Evolutionary conservation across 352 stramenopile genomes (phyloP), one percentile per base, ranked within the genome.

Genomic region (Pythium rhizo-oryzae): DNA sequence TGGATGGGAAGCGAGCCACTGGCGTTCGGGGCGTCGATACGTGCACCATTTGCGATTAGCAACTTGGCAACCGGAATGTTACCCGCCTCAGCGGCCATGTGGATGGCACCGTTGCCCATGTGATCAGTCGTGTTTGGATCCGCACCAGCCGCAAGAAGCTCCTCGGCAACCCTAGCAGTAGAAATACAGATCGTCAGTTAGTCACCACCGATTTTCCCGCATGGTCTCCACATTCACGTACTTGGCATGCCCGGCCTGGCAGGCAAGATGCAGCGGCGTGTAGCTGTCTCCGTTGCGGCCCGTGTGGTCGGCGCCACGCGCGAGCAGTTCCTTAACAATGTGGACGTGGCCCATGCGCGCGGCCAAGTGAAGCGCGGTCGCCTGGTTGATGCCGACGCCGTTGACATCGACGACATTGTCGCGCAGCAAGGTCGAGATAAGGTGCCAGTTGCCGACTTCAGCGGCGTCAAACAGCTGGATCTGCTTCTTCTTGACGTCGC

Each of bases 321-420:
- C 76, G 9, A 94, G 67, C 37, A 96, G 65, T 57, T 94, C 85
- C 58, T 90, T 87, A 1, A 94, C 85, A 9, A 81, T 82, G 56
- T 92, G 89, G 35, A 84, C 51, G 69, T 94, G 85, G 63, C 92
- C 90, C 70, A 92, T 93, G 12, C 82, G 79, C 24, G 84, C 81
- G 0, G 87, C 85, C 37, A 94, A 56, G 61, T 96, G 87, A 55
- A 96, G 67, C 56, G 87, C 87, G 21, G 86, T 93, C 21, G 83
- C 91, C 72, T 96, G 87, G 67, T 96, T 94, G 67, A 96, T 92
- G 11, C 87, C 87, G 6, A 93, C 86, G 33, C 87, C 87, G 62
- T 96, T 96, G 57, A 96, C 85, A 61, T 96, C 87, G 41, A 96
- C 83, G 2, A 96, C 84, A 25, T 94, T 94, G 65, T 96, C 87